Evolutionary conservation across 2,329 filamentous ascomycete genomes (phyloP).

Genomic region (Plectosphaerella sp.): DNA sequence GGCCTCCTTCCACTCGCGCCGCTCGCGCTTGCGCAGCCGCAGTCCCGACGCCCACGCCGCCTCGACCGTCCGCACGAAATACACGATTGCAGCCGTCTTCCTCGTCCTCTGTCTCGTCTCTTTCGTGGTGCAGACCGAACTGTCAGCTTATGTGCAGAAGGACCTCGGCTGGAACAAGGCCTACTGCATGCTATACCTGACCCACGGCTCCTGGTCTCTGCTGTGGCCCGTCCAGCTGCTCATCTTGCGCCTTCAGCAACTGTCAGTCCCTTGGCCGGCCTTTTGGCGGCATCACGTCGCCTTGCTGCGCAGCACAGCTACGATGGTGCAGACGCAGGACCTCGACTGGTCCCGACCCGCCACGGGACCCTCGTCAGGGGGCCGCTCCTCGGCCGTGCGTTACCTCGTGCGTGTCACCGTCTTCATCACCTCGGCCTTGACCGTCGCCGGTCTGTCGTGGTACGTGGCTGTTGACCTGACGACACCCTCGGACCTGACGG

Average conservation of each 20-base stretch:
- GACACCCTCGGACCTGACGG: conserved; percentile 87
- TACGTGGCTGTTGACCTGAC: conserved; percentile 93
- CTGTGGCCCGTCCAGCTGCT: conserved; percentile 84
- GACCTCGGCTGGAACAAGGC: conserved; percentile 93
- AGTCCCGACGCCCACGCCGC: conserved; percentile 34
- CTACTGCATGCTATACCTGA: conserved; percentile 99
- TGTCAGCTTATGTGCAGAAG: conserved; percentile 90
- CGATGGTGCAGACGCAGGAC: conserved; percentile 82
- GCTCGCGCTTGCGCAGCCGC: conserved; percentile 74
- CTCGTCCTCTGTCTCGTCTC: conserved; percentile 76
- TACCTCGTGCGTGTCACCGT: conserved; percentile 80
- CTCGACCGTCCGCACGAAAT: conserved; percentile 67
- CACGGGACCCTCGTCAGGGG: conserved; percentile 15
- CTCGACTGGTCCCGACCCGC: conserved; percentile 55
- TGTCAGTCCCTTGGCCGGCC: conserved; percentile 70
- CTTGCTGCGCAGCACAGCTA: conserved; percentile 48
- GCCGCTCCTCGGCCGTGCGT: conserved; percentile 37
- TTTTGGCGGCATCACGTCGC: conserved; percentile 72
- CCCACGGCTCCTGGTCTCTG: conserved; percentile 88
- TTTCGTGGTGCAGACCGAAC: conserved; percentile 93
- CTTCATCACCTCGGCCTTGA: conserved; percentile 79
- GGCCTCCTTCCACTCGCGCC: conserved; percentile 31
- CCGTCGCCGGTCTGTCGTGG: conserved; percentile 88
- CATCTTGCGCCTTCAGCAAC: conserved; percentile 75
- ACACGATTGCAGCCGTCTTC: conserved; percentile 83